Base-by-base conservation (phyloP, 805 yeast genomes). In the Monosporozyma unispora region DNA sequence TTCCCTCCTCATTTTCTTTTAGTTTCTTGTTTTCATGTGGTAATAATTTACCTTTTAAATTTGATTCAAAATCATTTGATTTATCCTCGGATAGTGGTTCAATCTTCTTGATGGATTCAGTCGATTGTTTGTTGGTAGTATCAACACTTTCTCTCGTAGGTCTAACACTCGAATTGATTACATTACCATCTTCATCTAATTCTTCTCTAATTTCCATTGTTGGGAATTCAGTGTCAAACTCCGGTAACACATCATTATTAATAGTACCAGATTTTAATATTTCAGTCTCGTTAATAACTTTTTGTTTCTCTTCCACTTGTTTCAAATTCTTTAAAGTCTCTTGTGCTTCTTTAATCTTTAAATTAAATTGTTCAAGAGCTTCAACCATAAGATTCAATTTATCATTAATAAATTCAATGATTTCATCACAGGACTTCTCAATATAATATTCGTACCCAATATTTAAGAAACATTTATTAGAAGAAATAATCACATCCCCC, bases 181-280 rank as follows among this genome's bases (percentile, higher is more conserved):
- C 74, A 52, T 85, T 80, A 0, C 81, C 96, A n/a, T 85, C 81
- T 0, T 87, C 96, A 64, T 89, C 96, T 37, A 90, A 64, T 48
- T 81, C 85, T 60, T 89, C 97, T 48, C 81, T 73, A 21, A 90
- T 90, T 50, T 89, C 96, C 80, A 88, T 79, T 22, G 86, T 70
- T 0, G 87, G 89, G 14, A 76, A 81, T 3, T 70, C 78, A 21
- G 69, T 68, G 22, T 47, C 48, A 16, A 42, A 14, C 19, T 35
- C 39, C 12, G 39, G 4, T 14, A 35, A 31, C 4, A 31, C 12
- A 4, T 11, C 35, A 25, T 25, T 22, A 41, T 25, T 19, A 11
- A 16, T 5, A 9, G 19, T 21, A 21, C 31, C 45, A 4, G 23
- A 18, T 18, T 27, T 27, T 29, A 42, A 28, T n/a, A 27, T 9